A percentile compares a stretch with the other conserved stretches of the same genome.
These are phyloP conservation scores for Circinella umbellata DNA, from an alignment of 371 early-diverging fungal genomes.

Conservation along the genomic window DNA sequence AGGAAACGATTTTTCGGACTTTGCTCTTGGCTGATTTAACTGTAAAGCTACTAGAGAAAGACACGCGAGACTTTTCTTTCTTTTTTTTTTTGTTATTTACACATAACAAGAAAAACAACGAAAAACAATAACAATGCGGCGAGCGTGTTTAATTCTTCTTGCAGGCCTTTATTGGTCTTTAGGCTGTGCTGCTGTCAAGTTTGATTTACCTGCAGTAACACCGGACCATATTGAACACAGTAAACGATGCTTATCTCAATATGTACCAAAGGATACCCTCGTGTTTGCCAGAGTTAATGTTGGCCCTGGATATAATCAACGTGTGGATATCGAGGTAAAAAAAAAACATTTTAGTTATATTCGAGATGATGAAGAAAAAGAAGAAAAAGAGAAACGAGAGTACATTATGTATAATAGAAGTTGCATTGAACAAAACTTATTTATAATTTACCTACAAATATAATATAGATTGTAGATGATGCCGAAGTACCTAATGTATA, in stretches of 20 bases:
- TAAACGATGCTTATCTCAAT: slow-evolving; percentile 76
- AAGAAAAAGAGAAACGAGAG: too few relatives aligned
- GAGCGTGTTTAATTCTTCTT: slow-evolving; percentile 14
- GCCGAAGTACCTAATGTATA: slow-evolving; percentile 65
- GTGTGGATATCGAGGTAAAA: slow-evolving; percentile 70
- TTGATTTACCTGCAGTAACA: slow-evolving; percentile 68
- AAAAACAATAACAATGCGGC: background rate
- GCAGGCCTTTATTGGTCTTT: background rate
- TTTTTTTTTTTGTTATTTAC: background rate
- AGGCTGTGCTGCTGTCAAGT: slow-evolving; percentile 65
- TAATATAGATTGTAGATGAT: slow-evolving; percentile 65
- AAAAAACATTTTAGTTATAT: background rate
- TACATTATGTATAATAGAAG: too few relatives aligned
- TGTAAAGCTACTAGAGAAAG: background rate
- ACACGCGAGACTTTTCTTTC: background rate
- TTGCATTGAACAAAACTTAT: too few relatives aligned
- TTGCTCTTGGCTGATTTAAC: background rate
- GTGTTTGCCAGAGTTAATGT: slow-evolving; percentile 76
- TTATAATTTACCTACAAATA: background rate
- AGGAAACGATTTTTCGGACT: background rate
- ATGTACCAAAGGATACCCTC: slow-evolving; percentile 70
- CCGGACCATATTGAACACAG: slow-evolving; percentile 35
- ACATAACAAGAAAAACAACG: background rate
- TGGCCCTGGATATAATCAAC: slow-evolving; percentile 71
- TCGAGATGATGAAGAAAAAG: too few relatives aligned